Evolutionary conservation across 129 eudicot genomes (phyloP), one percentile per base, ranked within the genome.

Genomic region (Tagetes patula): DNA sequence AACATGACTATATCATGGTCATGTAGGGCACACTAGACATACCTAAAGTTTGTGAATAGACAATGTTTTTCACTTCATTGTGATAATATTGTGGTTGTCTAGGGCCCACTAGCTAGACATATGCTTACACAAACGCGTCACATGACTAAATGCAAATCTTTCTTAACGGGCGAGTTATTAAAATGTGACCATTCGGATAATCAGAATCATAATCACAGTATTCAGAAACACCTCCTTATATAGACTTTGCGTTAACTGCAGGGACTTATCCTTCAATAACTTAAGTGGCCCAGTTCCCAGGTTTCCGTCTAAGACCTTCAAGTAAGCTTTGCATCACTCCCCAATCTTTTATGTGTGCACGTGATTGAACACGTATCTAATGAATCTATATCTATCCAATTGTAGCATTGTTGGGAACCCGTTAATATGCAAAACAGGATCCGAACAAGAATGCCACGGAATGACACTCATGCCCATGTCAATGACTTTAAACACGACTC

Each of bases 231-330:
- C 14, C 5, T 10, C 49, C 70, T 59, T 50, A 10, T 40, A 55
- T 37, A 61, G 12, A 46, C 49, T 67, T 76, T 46, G 69, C 33
- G n/a, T 55, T 43, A 14, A 38, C 69, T 36, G 67, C 77, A 91
- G 97, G 73, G 97, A 91, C 77, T 84, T 91, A 76, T 91, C 97
- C 40, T 91, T 74, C 80, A 91, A 91, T 80, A 91, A 91, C 82
- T 79, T 91, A 80, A 88, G 85, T 75, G 92, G 89, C 54, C 97
- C 92, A 9, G 85, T 91, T 55, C 97, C 97, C 1, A 70, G 85
- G 69, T 81, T 91, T 79, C 90, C 90, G 74, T 82, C 95, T 34
- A 91, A 91, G 79, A 83, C 87, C 62, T 86, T 91, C 90, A 91
- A 81, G 97, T 91, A 86, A 85, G 87, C 76, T 40, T 27, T 67